Percentiles rank a stretch among this genome's conserved stretches.
These are phyloP conservation scores for Zasmidium angulare DNA, from an alignment of 2,329 filamentous ascomycete genomes.

Conservation along the genomic window DNA sequence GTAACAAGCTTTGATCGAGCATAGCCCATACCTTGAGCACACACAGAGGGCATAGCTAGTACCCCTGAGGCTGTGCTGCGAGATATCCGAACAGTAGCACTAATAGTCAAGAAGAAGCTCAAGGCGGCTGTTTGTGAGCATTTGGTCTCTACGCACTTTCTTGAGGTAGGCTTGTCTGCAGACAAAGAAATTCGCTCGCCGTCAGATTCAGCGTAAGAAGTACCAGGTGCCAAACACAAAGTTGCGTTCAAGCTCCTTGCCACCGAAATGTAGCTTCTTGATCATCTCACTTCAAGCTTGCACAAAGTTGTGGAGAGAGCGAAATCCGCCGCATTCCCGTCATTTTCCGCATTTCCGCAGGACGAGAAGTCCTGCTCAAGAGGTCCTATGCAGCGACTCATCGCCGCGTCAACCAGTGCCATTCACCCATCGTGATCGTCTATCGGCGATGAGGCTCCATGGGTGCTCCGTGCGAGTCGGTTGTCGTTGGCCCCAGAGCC, in stretches of 20 bases:
- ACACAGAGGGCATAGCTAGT: conserved; percentile 29
- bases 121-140: conserved; percentile 41
- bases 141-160: conserved; percentile 35
- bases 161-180: conserved; percentile 40
- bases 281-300: conserved; percentile 54
- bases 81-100: conserved; percentile 35
- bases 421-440: no score
- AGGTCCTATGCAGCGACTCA: no score
- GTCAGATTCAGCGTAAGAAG: conserved; percentile 52
- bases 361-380: no score
- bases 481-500: no score
- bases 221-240: conserved; percentile 62
- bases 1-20: conserved; percentile 3
- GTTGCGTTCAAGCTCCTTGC: conserved; percentile 52
- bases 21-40: conserved; percentile 2
- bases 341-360: no score
- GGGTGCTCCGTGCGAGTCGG: no score
- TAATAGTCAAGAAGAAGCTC: conserved; percentile 54
- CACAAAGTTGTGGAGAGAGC: no score
- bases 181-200: conserved; percentile 43
- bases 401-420: no score
- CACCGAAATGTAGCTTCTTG: conserved; percentile 51
- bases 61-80: conserved; percentile 38
- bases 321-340: no score
- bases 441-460: no score